Base-by-base conservation (phyloP, 805 yeast genomes). In the Kuraishia piskuri region DNA sequence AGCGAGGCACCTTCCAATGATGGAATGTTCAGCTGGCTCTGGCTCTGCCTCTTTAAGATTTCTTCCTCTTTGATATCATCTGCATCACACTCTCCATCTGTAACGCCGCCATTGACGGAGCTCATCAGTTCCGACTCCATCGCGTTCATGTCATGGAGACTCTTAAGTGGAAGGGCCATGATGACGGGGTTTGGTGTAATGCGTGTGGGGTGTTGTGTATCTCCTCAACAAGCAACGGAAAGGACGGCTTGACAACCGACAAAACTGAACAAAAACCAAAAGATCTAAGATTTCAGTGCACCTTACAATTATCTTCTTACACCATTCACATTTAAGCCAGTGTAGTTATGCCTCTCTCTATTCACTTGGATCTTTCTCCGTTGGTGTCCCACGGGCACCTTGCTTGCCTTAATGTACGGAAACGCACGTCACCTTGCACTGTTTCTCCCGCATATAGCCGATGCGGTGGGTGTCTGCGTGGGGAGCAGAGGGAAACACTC, bases 21-120 rank as follows among this genome's bases (percentile, higher is more conserved):
- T 7, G 53, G 50, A 5, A 51, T 31, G 22, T 51, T 26, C 22
- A 40, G 50, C 50, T 51, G 53, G 10, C 50, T 45, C 2, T 21
- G 26, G 19, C 50, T 22, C 20, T 22, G 49, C 26, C 53, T 45
- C 25, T 26, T 26, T 44, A 51, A 26, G 22, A 51, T 47, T 7
- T 12, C 50, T 14, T 31, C 44, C 23, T 51, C 53, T 19, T n/a
- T 14, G 26, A 19, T 19, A 21, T 14, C 45, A 24, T 51, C 53
- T 10, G 19, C 14, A n/a, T 45, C 47, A 3, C 12, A 12, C 9
- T 5, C 47, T 49, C 26, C 20, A 31, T 31, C 14, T 3, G 40
- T 12, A 7, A 12, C 17, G n/a, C 14, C 14, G 7, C 40, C 40
- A 31, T 31, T 31, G 40, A 31, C n/a, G 4, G 40, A 31, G 17